Evolutionary conservation across 805 yeast genomes (phyloP).

Genomic region (Saturnispora gosingensis): DNA sequence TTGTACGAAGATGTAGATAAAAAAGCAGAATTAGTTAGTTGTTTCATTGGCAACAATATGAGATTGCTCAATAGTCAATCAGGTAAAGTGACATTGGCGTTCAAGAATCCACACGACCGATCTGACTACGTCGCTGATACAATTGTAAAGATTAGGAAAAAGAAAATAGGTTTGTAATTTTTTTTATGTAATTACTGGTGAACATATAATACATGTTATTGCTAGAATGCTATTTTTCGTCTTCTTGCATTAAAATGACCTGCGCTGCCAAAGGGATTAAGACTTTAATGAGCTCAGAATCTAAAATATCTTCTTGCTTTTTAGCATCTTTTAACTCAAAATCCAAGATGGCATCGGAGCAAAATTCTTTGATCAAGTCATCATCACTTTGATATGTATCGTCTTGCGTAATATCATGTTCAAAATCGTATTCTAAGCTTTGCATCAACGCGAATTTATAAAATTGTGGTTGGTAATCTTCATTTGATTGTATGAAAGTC

Average conservation of each 20-base stretch:
- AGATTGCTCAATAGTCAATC: slow-evolving; percentile 20
- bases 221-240: not conserved
- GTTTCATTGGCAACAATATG: slow-evolving; percentile 20
- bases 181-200: not conserved
- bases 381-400: slow-evolving; percentile 22
- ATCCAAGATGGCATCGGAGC: slow-evolving; percentile 21
- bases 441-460: slow-evolving; percentile 28
- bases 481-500: slow-evolving; percentile 16
- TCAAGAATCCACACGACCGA: slow-evolving; percentile 3
- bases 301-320: slow-evolving; percentile 14
- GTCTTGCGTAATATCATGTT: slow-evolving; percentile 19
- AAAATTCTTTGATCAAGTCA: slow-evolving; percentile 24
- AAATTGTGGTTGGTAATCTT: slow-evolving; percentile 21
- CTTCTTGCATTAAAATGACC: slow-evolving; percentile 19
- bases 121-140: not conserved
- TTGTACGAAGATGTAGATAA: slow-evolving; percentile 15
- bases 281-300: slow-evolving; percentile 23
- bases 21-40: slow-evolving; percentile 18
- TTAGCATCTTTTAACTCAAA: slow-evolving; percentile 14
- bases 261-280: slow-evolving; percentile 30
- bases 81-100: slow-evolving; percentile 21
- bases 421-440: slow-evolving; percentile 30
- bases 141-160: slow-evolving; percentile 7
- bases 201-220: not conserved
- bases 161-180: not conserved